Conservation (phyloP, 805 yeast genomes). For the Kuraishia floccosa region DNA sequence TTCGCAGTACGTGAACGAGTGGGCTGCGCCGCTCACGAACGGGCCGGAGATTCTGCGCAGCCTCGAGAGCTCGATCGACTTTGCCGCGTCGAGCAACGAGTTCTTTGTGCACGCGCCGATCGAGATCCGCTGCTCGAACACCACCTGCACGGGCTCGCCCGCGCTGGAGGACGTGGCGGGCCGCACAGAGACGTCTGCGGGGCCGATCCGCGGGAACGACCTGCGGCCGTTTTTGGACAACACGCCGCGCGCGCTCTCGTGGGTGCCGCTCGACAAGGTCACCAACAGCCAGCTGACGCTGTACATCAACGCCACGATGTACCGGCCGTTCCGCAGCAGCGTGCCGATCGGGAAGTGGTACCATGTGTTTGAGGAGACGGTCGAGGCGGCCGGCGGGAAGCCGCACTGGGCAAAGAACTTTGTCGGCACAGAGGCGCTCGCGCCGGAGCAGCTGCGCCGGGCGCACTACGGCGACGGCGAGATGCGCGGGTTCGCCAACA, state of each 20-base stretch:
- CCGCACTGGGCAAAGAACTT: constrained; percentile 99
- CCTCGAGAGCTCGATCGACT: constrained; percentile 48
- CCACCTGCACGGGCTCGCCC: constrained; percentile 35
- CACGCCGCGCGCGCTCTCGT: constrained; percentile 51
- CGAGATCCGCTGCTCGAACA: constrained; percentile 89
- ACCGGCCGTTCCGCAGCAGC: constrained; percentile 78
- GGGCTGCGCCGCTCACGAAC: constrained; percentile 84
- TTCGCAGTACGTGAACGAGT: constrained; percentile 89
- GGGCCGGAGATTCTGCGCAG: constrained; percentile 64
- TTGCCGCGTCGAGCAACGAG: constrained; percentile 47
- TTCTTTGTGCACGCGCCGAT: constrained; percentile 91
- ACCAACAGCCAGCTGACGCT: constrained; percentile 73
- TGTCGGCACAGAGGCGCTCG: constrained; percentile 38
- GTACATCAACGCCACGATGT: constrained; percentile 89
- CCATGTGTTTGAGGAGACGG: constrained; percentile 65
- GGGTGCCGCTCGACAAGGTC: constrained; percentile 39
- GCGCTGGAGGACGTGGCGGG: constrained; percentile 33
- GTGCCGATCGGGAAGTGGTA: constrained; percentile 77
- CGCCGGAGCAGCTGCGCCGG: constrained; percentile 3
- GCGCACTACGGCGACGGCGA: constrained; percentile 44
- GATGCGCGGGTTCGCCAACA: constrained; percentile 69
- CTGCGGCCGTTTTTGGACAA: constrained; percentile 74
- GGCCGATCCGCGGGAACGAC: constrained; percentile 79
- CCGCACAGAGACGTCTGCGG: constrained; percentile 45
- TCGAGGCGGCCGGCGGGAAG: constrained; percentile 74